Percentiles rank a stretch among this genome's conserved stretches.
phyloP scores from a whole-genome alignment of 768 basidiomycete genomes.

The Lentinula detonsa region DNA sequence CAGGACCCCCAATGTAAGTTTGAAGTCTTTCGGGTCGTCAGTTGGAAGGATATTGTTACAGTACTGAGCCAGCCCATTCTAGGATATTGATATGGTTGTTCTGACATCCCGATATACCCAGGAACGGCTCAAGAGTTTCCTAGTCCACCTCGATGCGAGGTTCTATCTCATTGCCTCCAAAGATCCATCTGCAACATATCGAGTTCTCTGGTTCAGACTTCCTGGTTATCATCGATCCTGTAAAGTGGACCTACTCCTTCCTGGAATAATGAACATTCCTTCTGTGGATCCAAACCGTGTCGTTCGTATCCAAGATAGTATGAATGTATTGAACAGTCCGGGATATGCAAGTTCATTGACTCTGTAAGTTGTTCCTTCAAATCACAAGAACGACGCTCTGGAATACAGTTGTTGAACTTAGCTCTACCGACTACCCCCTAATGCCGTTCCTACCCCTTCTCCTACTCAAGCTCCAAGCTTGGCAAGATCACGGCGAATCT shows the following conservation, averaged over 20 bases:
- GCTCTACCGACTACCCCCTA: constrained; percentile 17
- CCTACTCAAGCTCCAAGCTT: constrained; percentile 35
- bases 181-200: constrained; percentile 32
- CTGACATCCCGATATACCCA: constrained; percentile 23
- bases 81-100: constrained; percentile 46
- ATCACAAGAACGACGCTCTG: too few species aligned
- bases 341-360: too few species aligned
- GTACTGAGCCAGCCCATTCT: constrained; percentile 4
- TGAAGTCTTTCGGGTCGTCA: neutral
- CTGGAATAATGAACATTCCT: constrained; percentile 31
- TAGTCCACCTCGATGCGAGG: constrained; percentile 21
- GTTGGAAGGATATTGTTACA: neutral
- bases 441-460: constrained; percentile 32
- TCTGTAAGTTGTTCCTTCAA: too few species aligned
- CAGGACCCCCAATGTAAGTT: constrained; percentile 29
- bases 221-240: constrained; percentile 16
- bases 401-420: neutral
- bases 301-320: constrained; percentile 7
- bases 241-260: constrained; percentile 34
- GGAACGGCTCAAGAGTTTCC: constrained; percentile 33
- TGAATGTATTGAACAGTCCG: neutral
- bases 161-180: constrained; percentile 32
- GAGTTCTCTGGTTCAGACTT: constrained; percentile 33
- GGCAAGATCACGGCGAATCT: constrained; percentile 32
- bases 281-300: constrained; percentile 18